Evolutionary conservation across 257 asterid genomes (phyloP).

Genomic region (Mentha longifolia): DNA sequence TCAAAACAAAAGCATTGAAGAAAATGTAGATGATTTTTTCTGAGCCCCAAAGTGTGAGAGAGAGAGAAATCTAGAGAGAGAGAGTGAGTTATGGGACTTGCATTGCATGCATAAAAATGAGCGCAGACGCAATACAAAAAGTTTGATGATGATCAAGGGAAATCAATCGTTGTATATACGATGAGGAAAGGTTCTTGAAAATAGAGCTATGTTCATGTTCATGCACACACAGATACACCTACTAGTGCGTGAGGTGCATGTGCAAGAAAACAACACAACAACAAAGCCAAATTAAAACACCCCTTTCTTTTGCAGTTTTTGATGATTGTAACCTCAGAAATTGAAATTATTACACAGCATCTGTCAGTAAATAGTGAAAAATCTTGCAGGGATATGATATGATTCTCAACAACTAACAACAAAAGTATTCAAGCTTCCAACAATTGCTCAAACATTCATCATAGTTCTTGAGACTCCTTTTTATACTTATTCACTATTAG

Average conservation of each 20-base stretch:
- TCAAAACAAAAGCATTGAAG: slow-evolving; percentile 26
- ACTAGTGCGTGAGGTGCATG: slow-evolving; percentile 41
- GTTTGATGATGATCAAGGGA: not conserved
- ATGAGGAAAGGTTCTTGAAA: slow-evolving; percentile 38
- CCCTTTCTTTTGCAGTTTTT: slow-evolving; percentile 31
- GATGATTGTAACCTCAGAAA: slow-evolving; percentile 42
- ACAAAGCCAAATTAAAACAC: too few relatives aligned
- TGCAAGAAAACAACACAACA: slow-evolving; percentile 29
- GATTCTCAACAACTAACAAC: slow-evolving; percentile 19
- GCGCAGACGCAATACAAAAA: not conserved
- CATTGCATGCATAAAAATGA: slow-evolving; percentile 34
- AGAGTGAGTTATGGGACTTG: slow-evolving; percentile 23
- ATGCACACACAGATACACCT: slow-evolving; percentile 28
- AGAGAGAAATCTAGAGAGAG: too few relatives aligned
- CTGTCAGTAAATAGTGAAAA: slow-evolving; percentile 38
- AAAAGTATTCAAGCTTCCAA: slow-evolving; percentile 46
- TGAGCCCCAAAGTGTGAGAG: slow-evolving; percentile 4
- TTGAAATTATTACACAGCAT: slow-evolving; percentile 24
- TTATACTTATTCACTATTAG: slow-evolving; percentile 33
- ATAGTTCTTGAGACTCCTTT: slow-evolving; percentile 42
- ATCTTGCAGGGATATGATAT: slow-evolving; percentile 26
- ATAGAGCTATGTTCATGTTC: slow-evolving; percentile 29
- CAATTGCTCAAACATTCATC: slow-evolving; percentile 33
- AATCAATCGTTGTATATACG: not conserved
- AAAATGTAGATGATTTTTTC: slow-evolving; percentile 28